These are phyloP conservation scores for Amaranthus tricolor DNA, from an alignment of 179 eudicot species.

Conservation along the genomic window DNA sequence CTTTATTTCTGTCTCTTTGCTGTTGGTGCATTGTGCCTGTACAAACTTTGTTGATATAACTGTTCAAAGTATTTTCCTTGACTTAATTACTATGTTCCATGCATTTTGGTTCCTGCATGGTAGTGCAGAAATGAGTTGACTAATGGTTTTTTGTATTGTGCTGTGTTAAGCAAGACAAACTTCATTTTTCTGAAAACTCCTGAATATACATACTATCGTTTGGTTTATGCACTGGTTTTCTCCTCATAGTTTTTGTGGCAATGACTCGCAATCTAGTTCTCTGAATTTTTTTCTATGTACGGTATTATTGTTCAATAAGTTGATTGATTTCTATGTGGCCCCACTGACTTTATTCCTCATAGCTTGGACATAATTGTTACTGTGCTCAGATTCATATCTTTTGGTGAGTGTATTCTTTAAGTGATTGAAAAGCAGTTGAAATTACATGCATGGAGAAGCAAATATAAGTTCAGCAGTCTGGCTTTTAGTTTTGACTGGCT, in stretches of 20 bases:
- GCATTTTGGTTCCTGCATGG: neutral
- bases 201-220: neutral
- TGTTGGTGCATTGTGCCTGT: neutral
- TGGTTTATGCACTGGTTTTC: slow-evolving; percentile 1
- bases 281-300: neutral
- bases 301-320: too few species aligned
- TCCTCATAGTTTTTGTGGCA: neutral
- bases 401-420: neutral
- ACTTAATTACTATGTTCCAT: neutral
- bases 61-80: neutral
- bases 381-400: neutral
- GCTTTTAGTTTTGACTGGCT: neutral
- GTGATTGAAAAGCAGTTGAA: neutral
- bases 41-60: neutral
- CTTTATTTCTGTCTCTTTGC: neutral
- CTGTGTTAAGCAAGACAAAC: neutral
- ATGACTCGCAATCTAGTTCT: too few species aligned
- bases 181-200: neutral
- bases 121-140: neutral
- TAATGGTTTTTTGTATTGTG: neutral
- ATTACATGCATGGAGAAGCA: neutral
- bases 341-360: neutral
- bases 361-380: neutral
- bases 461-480: neutral
- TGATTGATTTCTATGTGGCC: neutral